Conservation (phyloP, 306 rosid species). For the Argentina anserina region DNA sequence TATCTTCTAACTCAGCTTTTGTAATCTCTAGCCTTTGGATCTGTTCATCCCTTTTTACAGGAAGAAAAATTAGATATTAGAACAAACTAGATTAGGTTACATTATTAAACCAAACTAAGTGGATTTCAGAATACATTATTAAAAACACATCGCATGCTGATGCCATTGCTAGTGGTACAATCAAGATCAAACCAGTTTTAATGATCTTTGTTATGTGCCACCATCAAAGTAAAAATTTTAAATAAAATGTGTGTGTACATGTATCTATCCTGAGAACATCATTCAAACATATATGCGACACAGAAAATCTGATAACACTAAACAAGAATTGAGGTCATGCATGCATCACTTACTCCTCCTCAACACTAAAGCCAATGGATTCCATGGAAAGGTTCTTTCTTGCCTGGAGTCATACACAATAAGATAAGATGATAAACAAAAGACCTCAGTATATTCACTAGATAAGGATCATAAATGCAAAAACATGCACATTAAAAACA, state of each 20-base stretch:
- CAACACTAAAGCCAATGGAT: conserved; percentile 50
- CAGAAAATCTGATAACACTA: conserved; percentile 5
- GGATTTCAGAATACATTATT: too few relatives aligned
- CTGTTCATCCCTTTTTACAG: conserved; percentile 58
- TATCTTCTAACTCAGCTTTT: conserved; percentile 56
- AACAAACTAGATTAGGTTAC: too few relatives aligned
- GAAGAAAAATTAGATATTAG: conserved; percentile 28
- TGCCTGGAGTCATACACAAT: conserved; percentile 49
- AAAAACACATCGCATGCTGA: not conserved
- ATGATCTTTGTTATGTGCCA: not conserved
- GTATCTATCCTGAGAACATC: not conserved
- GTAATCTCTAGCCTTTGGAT: conserved; percentile 59
- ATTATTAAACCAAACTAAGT: too few relatives aligned
- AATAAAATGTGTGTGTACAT: not conserved
- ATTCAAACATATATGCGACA: not conserved
- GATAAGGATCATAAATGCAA: conserved; percentile 7
- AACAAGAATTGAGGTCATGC: conserved; percentile 17
- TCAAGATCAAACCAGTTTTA: not conserved
- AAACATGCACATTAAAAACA: not conserved
- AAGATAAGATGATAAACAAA: conserved; percentile 10
- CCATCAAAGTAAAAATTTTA: not conserved
- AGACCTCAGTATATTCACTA: not conserved
- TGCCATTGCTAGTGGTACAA: not conserved
- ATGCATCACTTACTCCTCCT: conserved; percentile 74
- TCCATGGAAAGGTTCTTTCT: conserved; percentile 95